A percentile compares a stretch with the other conserved stretches of the same genome.
phyloP scores from a whole-genome alignment of 2,329 filamentous ascomycete genomes.

The Stromatinia cepivora region DNA sequence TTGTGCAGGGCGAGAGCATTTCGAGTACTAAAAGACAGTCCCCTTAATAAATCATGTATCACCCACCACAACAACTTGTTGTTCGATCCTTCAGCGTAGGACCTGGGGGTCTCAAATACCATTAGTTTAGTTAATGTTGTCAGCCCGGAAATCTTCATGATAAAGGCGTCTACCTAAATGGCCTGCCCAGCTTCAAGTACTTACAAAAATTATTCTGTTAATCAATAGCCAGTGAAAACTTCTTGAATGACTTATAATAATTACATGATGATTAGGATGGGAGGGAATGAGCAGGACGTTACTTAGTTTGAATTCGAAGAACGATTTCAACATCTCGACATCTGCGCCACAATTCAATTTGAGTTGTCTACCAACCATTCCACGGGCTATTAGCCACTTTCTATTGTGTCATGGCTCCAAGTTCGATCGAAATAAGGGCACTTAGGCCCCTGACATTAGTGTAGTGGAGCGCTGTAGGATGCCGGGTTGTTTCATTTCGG shows the following conservation, averaged over 20 bases:
- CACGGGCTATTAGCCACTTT: neutral
- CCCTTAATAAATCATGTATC: too few species aligned
- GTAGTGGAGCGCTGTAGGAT: neutral
- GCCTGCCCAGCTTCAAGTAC: neutral
- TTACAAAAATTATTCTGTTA: neutral
- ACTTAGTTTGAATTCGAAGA: neutral
- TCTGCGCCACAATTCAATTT: neutral
- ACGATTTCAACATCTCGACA: neutral
- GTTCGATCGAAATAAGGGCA: neutral
- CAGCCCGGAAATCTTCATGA: neutral
- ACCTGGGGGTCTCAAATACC: too few species aligned
- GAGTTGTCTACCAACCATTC: neutral
- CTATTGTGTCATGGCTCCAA: neutral
- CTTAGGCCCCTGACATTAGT: neutral
- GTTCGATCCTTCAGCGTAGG: too few species aligned
- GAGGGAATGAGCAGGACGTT: neutral
- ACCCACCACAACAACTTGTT: too few species aligned
- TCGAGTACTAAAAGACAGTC: too few species aligned
- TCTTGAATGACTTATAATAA: neutral
- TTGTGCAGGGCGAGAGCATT: too few species aligned
- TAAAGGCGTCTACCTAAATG: neutral
- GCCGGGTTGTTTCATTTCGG: slow-evolving; percentile 3
- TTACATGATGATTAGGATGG: neutral
- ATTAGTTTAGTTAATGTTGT: too few species aligned
- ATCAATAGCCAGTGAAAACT: too few species aligned